Percentiles rank a stretch among this genome's conserved stretches.
Conservation (phyloP, 306 rosid species). For the Mucuna pruriens region DNA sequence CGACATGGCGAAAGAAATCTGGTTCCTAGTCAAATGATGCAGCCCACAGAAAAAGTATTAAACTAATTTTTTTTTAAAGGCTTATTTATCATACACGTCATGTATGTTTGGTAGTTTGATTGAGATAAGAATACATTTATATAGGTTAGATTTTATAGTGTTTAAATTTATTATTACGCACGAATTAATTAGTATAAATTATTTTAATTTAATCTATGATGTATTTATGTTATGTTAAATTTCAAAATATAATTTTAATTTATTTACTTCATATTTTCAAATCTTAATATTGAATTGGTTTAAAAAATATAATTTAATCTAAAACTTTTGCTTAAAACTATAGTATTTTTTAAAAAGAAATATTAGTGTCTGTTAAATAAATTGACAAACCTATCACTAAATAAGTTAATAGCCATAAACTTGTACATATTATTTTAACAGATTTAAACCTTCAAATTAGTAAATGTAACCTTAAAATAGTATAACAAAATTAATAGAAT, state of each 20-base stretch:
- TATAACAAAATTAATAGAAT: neutral
- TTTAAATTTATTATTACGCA: no score
- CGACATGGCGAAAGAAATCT: neutral
- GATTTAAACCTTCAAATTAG: neutral
- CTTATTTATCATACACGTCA: neutral
- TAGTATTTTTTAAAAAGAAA: neutral
- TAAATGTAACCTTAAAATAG: neutral
- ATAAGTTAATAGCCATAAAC: neutral
- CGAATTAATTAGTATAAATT: no score
- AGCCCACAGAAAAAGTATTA: neutral
- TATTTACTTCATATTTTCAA: neutral
- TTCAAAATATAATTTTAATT: neutral
- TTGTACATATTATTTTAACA: neutral
- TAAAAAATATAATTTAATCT: neutral
- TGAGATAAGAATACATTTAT: neutral
- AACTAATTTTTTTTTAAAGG: neutral
- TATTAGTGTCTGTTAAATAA: neutral
- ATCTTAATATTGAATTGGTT: neutral
- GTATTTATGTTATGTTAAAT: no score
- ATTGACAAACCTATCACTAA: neutral
- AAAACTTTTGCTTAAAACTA: neutral
- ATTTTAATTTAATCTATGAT: no score
- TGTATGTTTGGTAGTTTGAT: neutral
- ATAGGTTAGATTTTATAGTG: neutral
- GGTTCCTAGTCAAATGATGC: neutral